A percentile compares a stretch with the other conserved stretches of the same genome.
Conservation (phyloP, 2,329 filamentous ascomycete species). For the Arthrobotrys iridis region DNA sequence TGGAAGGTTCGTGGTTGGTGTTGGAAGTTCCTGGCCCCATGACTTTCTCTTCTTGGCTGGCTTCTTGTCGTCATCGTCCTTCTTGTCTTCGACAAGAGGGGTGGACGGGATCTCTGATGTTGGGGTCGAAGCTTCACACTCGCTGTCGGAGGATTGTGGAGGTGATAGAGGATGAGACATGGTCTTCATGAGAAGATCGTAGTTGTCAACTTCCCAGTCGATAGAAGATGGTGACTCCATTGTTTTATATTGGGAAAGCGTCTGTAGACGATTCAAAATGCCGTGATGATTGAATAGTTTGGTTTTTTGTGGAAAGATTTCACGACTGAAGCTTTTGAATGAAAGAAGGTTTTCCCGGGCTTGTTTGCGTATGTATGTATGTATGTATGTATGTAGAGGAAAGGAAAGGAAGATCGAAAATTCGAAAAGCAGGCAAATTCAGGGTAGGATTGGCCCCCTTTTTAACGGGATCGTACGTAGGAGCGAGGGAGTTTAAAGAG, state of each 20-base stretch:
- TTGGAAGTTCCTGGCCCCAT: constrained; percentile 95
- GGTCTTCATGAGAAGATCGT: constrained; percentile 45
- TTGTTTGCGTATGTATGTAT: background rate
- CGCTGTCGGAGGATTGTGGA: constrained; percentile 38
- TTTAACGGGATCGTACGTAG: constrained; percentile 6
- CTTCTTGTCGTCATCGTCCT: constrained; percentile 70
- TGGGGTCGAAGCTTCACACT: constrained; percentile 34
- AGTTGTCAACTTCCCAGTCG: constrained; percentile 49
- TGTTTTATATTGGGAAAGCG: background rate
- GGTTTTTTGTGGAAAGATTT: too few relatives aligned
- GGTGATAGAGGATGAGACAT: constrained; percentile 42
- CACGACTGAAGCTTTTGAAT: too few relatives aligned
- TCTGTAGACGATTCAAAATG: background rate
- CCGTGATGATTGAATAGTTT: too few relatives aligned
- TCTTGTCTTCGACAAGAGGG: constrained; percentile 3
- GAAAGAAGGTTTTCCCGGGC: background rate
- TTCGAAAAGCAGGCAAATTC: background rate
- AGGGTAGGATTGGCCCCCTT: constrained; percentile 11
- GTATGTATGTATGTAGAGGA: too few relatives aligned
- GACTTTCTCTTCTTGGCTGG: constrained; percentile 93
- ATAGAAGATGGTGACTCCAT: constrained; percentile 39
- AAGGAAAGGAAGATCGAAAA: background rate
- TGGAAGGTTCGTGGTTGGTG: constrained; percentile 94
- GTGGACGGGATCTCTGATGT: constrained; percentile 15
- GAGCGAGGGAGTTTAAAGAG: constrained; percentile 21